Conservation (phyloP, 768 basidiomycete genomes). For the Collybia nuda region DNA sequence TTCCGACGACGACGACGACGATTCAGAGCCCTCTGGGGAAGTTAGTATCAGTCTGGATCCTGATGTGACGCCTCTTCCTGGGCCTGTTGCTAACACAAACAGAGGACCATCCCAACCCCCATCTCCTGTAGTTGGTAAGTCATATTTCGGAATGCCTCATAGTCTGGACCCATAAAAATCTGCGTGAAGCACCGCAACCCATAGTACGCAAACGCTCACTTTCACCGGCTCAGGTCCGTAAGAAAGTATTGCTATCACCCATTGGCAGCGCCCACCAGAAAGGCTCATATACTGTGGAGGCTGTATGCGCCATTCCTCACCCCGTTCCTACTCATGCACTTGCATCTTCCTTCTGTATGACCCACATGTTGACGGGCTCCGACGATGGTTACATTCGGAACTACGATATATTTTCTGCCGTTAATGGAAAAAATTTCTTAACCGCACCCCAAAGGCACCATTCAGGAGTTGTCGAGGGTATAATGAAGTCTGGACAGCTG, state of each 20-base stretch:
- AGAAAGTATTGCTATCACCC: constrained; percentile 37
- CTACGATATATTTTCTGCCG: constrained; percentile 87
- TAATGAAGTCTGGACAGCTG: constrained; percentile 85
- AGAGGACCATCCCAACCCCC: constrained; percentile 7
- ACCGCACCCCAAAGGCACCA: constrained; percentile 88
- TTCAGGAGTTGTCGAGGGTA: constrained; percentile 88
- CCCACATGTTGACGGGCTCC: constrained; percentile 86
- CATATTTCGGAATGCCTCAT: too few relatives aligned
- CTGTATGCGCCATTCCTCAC: constrained; percentile 88
- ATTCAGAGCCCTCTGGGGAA: constrained; percentile 31
- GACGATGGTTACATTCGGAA: constrained; percentile 92
- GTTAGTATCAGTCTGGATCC: constrained; percentile 24
- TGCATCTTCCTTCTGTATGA: constrained; percentile 82
- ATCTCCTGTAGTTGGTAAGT: constrained; percentile 2
- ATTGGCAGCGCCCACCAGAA: constrained; percentile 31
- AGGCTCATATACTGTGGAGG: constrained; percentile 84
- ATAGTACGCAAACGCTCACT: constrained; percentile 31
- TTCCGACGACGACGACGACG: constrained; percentile 50
- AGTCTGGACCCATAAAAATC: constrained; percentile 1
- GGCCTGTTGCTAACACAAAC: constrained; percentile 14
- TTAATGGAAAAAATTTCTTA: constrained; percentile 85
- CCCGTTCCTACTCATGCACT: constrained; percentile 88
- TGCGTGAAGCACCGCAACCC: constrained; percentile 14
- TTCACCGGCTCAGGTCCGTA: constrained; percentile 58
- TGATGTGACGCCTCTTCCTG: constrained; percentile 17